Evolutionary conservation across 2,329 filamentous ascomycete genomes (phyloP).

Genomic region (Pseudogymnoascus sp.): DNA sequence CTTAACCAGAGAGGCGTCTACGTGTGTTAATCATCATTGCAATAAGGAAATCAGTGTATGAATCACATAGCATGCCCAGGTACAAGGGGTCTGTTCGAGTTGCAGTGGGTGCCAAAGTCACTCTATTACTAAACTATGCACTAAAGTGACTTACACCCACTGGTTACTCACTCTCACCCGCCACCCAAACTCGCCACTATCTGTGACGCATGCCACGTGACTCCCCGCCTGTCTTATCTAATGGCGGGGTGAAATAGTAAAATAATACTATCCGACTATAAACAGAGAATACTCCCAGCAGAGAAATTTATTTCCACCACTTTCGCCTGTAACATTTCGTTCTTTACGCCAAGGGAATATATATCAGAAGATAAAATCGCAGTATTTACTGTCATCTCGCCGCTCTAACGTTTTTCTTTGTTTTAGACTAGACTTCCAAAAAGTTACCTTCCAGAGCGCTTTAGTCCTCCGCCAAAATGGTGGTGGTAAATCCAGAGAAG

Average conservation of each 20-base stretch:
- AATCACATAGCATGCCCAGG: neutral
- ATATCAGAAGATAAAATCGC: neutral
- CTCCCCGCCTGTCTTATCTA: neutral
- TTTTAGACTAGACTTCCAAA: neutral
- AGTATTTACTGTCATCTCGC: neutral
- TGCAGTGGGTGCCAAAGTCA: neutral
- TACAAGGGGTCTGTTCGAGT: neutral
- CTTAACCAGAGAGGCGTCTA: neutral
- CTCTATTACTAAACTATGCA: neutral
- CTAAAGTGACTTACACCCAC: neutral
- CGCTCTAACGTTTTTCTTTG: neutral
- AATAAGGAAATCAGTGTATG: neutral
- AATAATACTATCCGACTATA: neutral
- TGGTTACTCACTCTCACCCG: neutral
- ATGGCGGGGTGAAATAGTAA: neutral
- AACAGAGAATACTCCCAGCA: neutral
- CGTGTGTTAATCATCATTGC: neutral
- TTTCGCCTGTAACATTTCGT: neutral
- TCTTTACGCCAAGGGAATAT: neutral
- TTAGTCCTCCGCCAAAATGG: constrained; percentile 50
- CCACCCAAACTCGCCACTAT: neutral
- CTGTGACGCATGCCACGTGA: neutral
- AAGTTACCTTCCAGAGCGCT: neutral
- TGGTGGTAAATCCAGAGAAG: constrained; percentile 83
- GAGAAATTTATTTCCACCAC: neutral